Base-by-base conservation (phyloP, 2,329 filamentous ascomycete genomes). In the Cytospora leucostoma region DNA sequence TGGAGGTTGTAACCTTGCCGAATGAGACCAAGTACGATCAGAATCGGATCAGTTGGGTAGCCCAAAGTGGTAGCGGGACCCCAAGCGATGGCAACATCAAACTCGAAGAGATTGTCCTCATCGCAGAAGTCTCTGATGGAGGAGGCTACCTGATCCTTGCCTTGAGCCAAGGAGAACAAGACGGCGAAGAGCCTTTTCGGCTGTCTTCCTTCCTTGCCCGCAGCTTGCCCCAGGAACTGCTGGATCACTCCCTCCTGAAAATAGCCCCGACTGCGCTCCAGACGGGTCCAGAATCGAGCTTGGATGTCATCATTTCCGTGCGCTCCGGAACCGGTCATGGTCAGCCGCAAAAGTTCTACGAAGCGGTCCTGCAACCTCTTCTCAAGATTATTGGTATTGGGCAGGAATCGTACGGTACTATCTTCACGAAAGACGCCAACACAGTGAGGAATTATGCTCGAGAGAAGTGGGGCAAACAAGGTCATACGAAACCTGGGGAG, bases 221-320 rank as follows among this genome's bases (percentile, higher is more conserved):
- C 65, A 73, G 8, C 68, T 27, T 82, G 2, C 77, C 79, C 0
- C 70, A 75, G 17, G 67, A 71, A 2, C 70, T 80, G 2, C 70
- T 79, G 6, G 69, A 74, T 17, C 69, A 69, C 7, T 75, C 78
- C 62, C 66, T 79, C 32, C 67, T 82, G 15, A 58, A 64, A 4
- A 67, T 68, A 4, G 63, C 79, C 7, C 83, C 83, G 0, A 55
- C 68, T 5, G 73, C n/a, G 61, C 72, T 55, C 64, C 72, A 27
- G 65, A 66, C 27, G 17, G 61, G 66, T 2, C 50, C 59, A 12
- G 65, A 59, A 27, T 71, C 69, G n/a, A 65, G 74, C 13, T 72
- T 88, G n/a, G 82, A 91, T 68, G 78, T 92, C 19, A 73, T 93
- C 27, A 80, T 93, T 19, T 93, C 90, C 1, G 87, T 83, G 0